Evolutionary conservation across 2,329 filamentous ascomycete species (phyloP).

Genomic region (Penicillium aurantiogriseum): DNA sequence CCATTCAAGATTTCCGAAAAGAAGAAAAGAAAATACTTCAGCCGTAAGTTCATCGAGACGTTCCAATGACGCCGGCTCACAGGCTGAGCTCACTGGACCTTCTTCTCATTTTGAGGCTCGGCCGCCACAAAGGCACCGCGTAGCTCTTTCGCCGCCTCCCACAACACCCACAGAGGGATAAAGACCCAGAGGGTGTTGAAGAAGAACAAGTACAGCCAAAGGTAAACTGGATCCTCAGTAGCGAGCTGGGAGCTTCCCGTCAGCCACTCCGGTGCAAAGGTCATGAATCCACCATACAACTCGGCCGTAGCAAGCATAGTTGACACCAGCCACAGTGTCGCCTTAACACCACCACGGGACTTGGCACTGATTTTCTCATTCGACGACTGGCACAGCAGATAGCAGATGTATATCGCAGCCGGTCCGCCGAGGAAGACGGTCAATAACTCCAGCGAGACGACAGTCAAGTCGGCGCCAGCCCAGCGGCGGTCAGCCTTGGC

Average conservation of each 20-base stretch:
- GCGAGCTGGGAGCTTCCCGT: slow-evolving; percentile 57
- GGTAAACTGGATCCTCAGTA: slow-evolving; percentile 59
- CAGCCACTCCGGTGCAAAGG: slow-evolving; percentile 65
- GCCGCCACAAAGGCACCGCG: slow-evolving; percentile 35
- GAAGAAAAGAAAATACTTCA: background rate
- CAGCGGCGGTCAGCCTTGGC: slow-evolving; percentile 63
- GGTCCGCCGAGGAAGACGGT: slow-evolving; percentile 61
- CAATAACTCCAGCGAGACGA: slow-evolving; percentile 60
- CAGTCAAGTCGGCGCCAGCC: slow-evolving; percentile 58
- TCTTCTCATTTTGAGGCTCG: slow-evolving; percentile 22
- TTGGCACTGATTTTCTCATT: slow-evolving; percentile 15
- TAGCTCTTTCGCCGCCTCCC: slow-evolving; percentile 50
- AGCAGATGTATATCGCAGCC: slow-evolving; percentile 58
- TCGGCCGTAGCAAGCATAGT: slow-evolving; percentile 61
- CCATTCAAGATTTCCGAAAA: background rate
- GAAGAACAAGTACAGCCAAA: slow-evolving; percentile 63
- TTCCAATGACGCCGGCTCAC: background rate
- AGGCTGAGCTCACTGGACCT: slow-evolving; percentile 19
- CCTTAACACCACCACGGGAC: slow-evolving; percentile 29
- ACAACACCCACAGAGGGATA: slow-evolving; percentile 58
- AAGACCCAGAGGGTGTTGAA: slow-evolving; percentile 65
- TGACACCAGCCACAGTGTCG: slow-evolving; percentile 56
- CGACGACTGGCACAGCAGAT: slow-evolving; percentile 44
- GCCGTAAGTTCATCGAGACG: background rate
- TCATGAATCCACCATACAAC: slow-evolving; percentile 64